A percentile compares a stretch with the other conserved stretches of the same genome.
Evolutionary conservation across 2,329 filamentous ascomycete genomes (phyloP).

Genomic region (Fusarium nisikadoi): DNA sequence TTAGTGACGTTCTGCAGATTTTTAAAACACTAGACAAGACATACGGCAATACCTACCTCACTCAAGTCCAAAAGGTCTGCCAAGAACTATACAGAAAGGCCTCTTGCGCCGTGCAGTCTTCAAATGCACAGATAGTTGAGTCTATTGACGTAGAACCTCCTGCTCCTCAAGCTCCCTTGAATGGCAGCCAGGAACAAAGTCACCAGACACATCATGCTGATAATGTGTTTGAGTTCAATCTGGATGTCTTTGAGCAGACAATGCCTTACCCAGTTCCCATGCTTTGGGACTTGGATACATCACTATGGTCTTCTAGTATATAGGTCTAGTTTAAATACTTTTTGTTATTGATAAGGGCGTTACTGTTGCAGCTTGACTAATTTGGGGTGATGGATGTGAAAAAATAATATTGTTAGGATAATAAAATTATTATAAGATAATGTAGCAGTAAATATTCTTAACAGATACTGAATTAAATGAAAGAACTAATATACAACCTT

Average conservation of each 20-base stretch:
- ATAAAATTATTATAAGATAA: fast-evolving
- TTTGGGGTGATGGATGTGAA: fast-evolving
- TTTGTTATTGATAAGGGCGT: fast-evolving
- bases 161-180: neutral
- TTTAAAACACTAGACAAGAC: neutral
- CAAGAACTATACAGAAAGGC: neutral
- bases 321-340: neutral
- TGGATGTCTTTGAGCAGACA: neutral
- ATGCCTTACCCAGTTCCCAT: neutral
- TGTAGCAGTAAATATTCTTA: fast-evolving
- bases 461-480: fast-evolving
- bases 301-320: neutral
- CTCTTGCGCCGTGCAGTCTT: neutral
- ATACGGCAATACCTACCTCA: neutral
- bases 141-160: neutral
- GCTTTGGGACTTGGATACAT: neutral
- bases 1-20: neutral
- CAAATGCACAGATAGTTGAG: fast-evolving
- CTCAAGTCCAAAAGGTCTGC: neutral
- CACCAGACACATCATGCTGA: neutral
- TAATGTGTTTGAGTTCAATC: neutral
- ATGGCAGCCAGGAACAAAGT: neutral
- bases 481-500: fast-evolving
- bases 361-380: fast-evolving
- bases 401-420: fast-evolving